Evolutionary conservation across 2,329 filamentous ascomycete genomes (phyloP).

Genomic region (Aspergillus ruber): DNA sequence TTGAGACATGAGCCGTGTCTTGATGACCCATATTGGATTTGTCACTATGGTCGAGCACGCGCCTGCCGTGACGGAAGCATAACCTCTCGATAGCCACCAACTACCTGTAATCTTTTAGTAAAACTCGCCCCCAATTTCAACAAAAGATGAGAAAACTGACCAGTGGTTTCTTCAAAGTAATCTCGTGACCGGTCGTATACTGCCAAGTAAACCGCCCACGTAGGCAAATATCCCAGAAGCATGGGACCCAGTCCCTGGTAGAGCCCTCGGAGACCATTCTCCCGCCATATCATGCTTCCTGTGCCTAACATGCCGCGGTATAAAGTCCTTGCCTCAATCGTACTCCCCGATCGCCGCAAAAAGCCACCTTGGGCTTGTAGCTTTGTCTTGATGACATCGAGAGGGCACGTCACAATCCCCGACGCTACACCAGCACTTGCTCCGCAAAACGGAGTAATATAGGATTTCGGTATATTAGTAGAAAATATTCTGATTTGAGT

Average conservation of each 20-base stretch:
- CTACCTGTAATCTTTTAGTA: conserved; percentile 50
- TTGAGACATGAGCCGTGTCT: conserved; percentile 96
- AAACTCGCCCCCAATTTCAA: not conserved
- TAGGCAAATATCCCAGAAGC: conserved; percentile 89
- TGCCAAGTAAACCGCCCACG: conserved; percentile 97
- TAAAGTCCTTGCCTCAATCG: conserved; percentile 46
- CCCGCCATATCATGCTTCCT: conserved; percentile 72
- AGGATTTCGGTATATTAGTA: conserved; percentile 47
- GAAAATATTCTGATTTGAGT: conserved; percentile 37
- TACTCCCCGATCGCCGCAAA: conserved; percentile 36
- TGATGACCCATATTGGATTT: conserved; percentile 99
- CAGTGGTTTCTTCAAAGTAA: conserved; percentile 60
- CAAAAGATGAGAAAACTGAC: conserved; percentile 37
- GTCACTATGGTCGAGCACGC: conserved; percentile 89
- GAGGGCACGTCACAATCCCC: conserved; percentile 88
- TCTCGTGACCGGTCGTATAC: conserved; percentile 88
- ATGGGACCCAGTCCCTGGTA: conserved; percentile 93
- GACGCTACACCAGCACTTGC: conserved; percentile 87
- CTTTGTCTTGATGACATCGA: conserved; percentile 99
- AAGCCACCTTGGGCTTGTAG: conserved; percentile 92
- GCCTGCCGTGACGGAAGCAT: conserved; percentile 84
- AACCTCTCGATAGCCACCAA: conserved; percentile 71
- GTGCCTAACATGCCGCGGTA: conserved; percentile 88
- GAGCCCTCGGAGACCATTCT: conserved; percentile 84
- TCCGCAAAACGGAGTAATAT: conserved; percentile 76